phyloP scores from a whole-genome alignment of 208 protist genomes.

The Leishmania tarentolae region DNA sequence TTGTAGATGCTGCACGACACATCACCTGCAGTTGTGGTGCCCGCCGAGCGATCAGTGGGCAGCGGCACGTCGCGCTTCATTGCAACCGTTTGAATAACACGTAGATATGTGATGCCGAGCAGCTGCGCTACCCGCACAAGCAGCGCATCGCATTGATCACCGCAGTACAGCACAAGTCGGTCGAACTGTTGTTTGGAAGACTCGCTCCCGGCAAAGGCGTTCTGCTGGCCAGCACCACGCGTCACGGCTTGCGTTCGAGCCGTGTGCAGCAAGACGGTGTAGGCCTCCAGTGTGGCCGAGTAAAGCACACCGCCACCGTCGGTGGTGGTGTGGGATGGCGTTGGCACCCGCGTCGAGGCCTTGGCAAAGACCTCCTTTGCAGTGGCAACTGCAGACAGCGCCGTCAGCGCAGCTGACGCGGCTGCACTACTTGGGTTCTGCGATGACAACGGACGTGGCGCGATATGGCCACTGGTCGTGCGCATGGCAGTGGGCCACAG shows the following conservation, averaged over 20 bases:
- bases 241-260: constrained; percentile 55
- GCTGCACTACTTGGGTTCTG: neutral
- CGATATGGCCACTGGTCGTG: constrained; percentile 13
- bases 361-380: constrained; percentile 23
- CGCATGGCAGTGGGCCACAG: constrained; percentile 34
- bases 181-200: constrained; percentile 16
- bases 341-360: neutral
- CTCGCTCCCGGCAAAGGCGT: constrained; percentile 22
- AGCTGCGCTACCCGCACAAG: constrained; percentile 53
- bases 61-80: constrained; percentile 9
- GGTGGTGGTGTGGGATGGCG: neutral
- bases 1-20: constrained; percentile 25
- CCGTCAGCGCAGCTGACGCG: constrained; percentile 9
- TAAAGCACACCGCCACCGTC: constrained; percentile 60
- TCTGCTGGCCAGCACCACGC: constrained; percentile 24
- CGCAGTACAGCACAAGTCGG: constrained; percentile 67
- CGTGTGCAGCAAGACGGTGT: constrained; percentile 53
- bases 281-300: constrained; percentile 45
- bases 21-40: neutral
- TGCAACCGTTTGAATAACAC: constrained; percentile 54
- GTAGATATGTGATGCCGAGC: constrained; percentile 59
- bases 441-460: neutral
- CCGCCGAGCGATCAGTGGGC: neutral
- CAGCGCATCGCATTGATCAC: constrained; percentile 65
- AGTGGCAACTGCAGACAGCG: constrained; percentile 10